phyloP scores from a whole-genome alignment of 495 filamentous ascomycete species.

The Xylaria bambusicola region DNA sequence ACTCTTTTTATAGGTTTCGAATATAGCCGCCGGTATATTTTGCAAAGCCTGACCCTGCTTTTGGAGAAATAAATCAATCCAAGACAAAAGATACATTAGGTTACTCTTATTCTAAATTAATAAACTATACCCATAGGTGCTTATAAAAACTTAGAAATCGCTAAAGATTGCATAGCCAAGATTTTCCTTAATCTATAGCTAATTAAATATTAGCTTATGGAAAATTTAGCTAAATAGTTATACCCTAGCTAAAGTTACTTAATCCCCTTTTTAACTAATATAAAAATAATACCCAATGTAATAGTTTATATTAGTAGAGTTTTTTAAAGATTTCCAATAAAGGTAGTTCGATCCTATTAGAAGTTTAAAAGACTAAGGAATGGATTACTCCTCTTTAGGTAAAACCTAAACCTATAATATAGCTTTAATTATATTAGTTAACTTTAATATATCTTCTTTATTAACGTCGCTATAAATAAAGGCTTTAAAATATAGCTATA shows the following conservation, averaged over 20 bases:
- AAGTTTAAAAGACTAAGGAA: constrained; percentile 73
- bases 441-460: constrained; percentile 88
- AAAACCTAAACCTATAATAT: constrained; percentile 73
- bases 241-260: constrained; percentile 68
- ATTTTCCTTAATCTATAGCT: constrained; percentile 94
- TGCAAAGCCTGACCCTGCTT: constrained; percentile 63
- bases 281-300: constrained; percentile 91
- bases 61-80: constrained; percentile 82
- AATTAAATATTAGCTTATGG: constrained; percentile 90
- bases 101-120: constrained; percentile 92
- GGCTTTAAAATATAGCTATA: constrained; percentile 83
- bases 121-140: constrained; percentile 80
- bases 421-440: constrained; percentile 78
- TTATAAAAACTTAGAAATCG: constrained; percentile 65
- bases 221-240: constrained; percentile 84
- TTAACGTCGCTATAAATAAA: constrained; percentile 91
- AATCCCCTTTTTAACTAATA: constrained; percentile 71
- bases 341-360: constrained; percentile 79
- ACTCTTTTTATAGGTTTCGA: constrained; percentile 87
- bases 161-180: constrained; percentile 95
- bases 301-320: constrained; percentile 92
- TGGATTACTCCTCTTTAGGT: constrained; percentile 76
- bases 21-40: constrained; percentile 81
- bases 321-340: constrained; percentile 76
- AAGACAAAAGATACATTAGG: constrained; percentile 75